Conservation (phyloP, 371 early-diverging fungal genomes). For the Funneliformis caledonium region DNA sequence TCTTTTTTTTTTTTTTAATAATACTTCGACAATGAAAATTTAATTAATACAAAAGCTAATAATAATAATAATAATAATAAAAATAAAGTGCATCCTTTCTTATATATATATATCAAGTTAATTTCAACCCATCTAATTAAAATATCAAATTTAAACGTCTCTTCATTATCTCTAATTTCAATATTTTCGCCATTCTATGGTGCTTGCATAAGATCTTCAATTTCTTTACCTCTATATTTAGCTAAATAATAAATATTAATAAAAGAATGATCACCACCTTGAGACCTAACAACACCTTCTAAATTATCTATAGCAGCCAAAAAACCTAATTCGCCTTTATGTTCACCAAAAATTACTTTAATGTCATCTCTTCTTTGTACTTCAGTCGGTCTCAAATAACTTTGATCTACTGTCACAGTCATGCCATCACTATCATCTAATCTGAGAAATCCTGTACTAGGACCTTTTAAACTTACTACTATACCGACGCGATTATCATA, state of each 20-base stretch:
- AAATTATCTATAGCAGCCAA: conserved; percentile 82
- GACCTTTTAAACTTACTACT: neutral
- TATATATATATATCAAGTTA: too few species aligned
- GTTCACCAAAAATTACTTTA: conserved; percentile 73
- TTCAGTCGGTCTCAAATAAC: conserved; percentile 64
- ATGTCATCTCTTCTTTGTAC: conserved; percentile 83
- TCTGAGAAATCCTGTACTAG: neutral
- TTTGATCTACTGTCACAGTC: neutral
- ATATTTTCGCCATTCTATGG: too few species aligned
- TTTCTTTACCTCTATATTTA: conserved; percentile 54
- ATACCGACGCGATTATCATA: conserved; percentile 25
- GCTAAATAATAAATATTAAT: conserved; percentile 65
- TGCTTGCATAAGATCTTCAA: neutral
- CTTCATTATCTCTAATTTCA: too few species aligned
- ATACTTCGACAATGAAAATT: too few species aligned
- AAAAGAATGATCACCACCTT: conserved; percentile 65
- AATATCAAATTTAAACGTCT: too few species aligned
- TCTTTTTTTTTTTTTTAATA: too few species aligned
- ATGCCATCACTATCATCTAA: neutral
- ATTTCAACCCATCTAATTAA: too few species aligned
- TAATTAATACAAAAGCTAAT: too few species aligned
- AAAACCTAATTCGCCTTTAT: conserved; percentile 74
- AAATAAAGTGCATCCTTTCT: too few species aligned
- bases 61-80: too few species aligned
- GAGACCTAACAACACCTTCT: conserved; percentile 80